Evolutionary conservation across 352 stramenopile species (phyloP).

Genomic region (Phytophthora chlamydospora): DNA sequence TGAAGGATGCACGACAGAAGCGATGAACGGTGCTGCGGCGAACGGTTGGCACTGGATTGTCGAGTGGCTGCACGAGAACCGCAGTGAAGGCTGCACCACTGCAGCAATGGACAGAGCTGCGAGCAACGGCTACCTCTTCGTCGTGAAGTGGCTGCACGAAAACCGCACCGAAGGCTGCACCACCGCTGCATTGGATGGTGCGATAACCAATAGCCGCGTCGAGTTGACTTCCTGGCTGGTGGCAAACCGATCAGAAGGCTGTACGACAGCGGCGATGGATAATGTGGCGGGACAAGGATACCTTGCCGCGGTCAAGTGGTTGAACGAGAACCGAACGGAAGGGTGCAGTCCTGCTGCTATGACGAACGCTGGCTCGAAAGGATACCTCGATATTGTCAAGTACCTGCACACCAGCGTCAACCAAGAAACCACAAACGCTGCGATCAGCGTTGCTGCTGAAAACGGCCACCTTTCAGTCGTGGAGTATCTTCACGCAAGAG

Average conservation of each 20-base stretch:
- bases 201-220: neutral
- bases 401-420: slow-evolving; percentile 23
- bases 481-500: slow-evolving; percentile 18
- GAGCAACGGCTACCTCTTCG: too few relatives aligned
- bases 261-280: slow-evolving; percentile 27
- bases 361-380: slow-evolving; percentile 19
- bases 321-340: slow-evolving; percentile 18
- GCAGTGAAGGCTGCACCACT: too few relatives aligned
- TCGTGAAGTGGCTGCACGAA: too few relatives aligned
- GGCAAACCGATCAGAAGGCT: slow-evolving; percentile 23
- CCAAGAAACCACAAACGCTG: slow-evolving; percentile 13
- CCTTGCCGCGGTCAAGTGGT: slow-evolving; percentile 19
- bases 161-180: slow-evolving; percentile 15
- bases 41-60: too few relatives aligned
- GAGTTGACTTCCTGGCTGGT: slow-evolving; percentile 11
- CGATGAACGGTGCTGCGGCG: too few relatives aligned
- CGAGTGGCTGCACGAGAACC: too few relatives aligned
- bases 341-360: slow-evolving; percentile 25
- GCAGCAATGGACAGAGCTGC: too few relatives aligned
- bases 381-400: slow-evolving; percentile 26
- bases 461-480: slow-evolving; percentile 22
- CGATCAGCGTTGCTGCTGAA: slow-evolving; percentile 14
- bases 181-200: slow-evolving; percentile 14
- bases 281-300: slow-evolving; percentile 6
- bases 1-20: slow-evolving; percentile 6